Evolutionary conservation across 768 basidiomycete species (phyloP), one percentile per base, ranked within the genome.

Genomic region (Boletus sensibilis): DNA sequence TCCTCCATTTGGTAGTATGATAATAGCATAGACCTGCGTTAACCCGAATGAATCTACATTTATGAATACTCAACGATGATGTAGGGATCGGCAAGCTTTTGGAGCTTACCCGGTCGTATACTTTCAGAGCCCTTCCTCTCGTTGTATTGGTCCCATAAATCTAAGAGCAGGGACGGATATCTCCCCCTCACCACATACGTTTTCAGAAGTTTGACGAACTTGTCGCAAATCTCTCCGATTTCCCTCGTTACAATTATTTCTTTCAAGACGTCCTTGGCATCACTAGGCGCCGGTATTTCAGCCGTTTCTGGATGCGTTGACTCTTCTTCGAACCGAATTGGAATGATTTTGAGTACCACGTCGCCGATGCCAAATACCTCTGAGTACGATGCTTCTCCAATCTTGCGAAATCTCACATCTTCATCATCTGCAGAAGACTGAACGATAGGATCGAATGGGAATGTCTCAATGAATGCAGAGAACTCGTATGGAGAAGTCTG

Each of bases 381-480:
- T 0, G 93, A 96, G 72, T 90, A 99, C 47, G 90, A 92, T 8
- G 97, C 97, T 74, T 99, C 97, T 40, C 96, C 96, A 44, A 98
- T 86, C 73, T 99, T 99, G 61, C 74, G 78, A 72, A 94, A 93
- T 7, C 53, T 71, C 23, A 71, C 57, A 57, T 73, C 61, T 62
- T 62, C 73, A 62, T 56, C 64, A 35, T 65, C 61, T 31, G 62
- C 59, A 11, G 67, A 65, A 41, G 72, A 69, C 44, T 68, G 74
- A n/a, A 89, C 79, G 52, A 90, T 76, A 3, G 85, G 81, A 64
- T 92, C 90, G 59, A 80, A 82, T 11, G 88, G 89, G 64, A 93
- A 93, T 21, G 83, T 82, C 60, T 87, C 82, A 37, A 94, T 89
- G 73, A 94, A 94, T 4, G 87, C 81, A 42, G 88, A 89, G 64